Conservation (phyloP, 176 grass and related monocot genomes). For the Urochloa ruziziensis region DNA sequence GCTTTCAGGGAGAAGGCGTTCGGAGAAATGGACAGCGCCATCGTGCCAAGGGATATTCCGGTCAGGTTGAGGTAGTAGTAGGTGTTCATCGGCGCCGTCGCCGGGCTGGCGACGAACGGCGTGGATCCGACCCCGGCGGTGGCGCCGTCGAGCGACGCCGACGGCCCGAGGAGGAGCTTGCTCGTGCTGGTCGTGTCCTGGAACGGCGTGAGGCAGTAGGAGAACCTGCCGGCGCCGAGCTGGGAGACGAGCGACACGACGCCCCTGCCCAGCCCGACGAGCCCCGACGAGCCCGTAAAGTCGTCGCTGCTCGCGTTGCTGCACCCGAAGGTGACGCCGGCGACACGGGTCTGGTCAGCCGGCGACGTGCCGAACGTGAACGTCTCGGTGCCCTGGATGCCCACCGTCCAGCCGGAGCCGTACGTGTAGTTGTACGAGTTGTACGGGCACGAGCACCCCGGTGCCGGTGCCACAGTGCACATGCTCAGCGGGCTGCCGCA, state of each 20-base stretch:
- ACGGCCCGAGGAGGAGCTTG: slow-evolving; percentile 43
- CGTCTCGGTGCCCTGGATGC: slow-evolving; percentile 49
- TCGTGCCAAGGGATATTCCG: too few species aligned
- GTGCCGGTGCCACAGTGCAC: slow-evolving; percentile 26
- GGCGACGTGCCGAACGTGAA: slow-evolving; percentile 55
- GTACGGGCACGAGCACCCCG: slow-evolving; percentile 52
- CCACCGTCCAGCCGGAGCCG: slow-evolving; percentile 61
- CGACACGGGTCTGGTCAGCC: slow-evolving; percentile 16
- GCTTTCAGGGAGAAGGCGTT: too few species aligned
- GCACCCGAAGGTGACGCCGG: slow-evolving; percentile 52
- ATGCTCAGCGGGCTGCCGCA: slow-evolving; percentile 51
- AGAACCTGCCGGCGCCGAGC: slow-evolving; percentile 54
- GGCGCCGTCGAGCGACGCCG: slow-evolving; percentile 20
- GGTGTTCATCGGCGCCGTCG: too few species aligned
- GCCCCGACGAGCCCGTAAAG: slow-evolving; percentile 37
- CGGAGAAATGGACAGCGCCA: too few species aligned
- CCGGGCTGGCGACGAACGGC: too few species aligned
- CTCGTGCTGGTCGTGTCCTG: slow-evolving; percentile 42
- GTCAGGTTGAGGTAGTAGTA: too few species aligned
- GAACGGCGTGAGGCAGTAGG: slow-evolving; percentile 63
- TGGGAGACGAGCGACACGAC: too few species aligned
- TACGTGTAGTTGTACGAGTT: slow-evolving; percentile 63
- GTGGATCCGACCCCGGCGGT: slow-evolving; percentile 43
- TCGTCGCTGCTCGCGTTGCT: slow-evolving; percentile 46
- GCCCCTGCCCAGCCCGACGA: slow-evolving; percentile 62